phyloP scores from a whole-genome alignment of 1,139 yeast species.

The Nematodospora anomalae region DNA sequence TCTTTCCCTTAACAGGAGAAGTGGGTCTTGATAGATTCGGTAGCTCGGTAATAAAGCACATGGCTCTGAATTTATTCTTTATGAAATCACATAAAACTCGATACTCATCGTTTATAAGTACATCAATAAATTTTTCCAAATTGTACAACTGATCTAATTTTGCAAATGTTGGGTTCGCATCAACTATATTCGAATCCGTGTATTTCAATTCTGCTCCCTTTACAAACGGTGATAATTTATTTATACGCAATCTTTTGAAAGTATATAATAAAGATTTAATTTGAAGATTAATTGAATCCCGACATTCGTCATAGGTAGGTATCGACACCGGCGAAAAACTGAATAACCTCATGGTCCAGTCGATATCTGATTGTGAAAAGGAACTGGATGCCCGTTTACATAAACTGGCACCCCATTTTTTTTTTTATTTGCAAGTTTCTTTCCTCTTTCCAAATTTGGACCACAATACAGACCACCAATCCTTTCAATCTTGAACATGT shows the following conservation, averaged over 20 bases:
- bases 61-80: constrained; percentile 63
- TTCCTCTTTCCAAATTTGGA: neutral
- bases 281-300: constrained; percentile 60
- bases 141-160: constrained; percentile 58
- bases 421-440: too few relatives aligned
- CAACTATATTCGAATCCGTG: constrained; percentile 3
- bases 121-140: constrained; percentile 36
- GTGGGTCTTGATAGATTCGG: constrained; percentile 33
- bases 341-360: constrained; percentile 8
- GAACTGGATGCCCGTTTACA: too few relatives aligned
- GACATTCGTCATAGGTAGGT: constrained; percentile 18
- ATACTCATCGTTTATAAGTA: constrained; percentile 52
- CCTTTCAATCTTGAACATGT: constrained; percentile 37
- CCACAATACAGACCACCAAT: neutral
- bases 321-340: constrained; percentile 5
- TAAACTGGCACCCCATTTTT: too few relatives aligned
- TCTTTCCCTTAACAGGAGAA: constrained; percentile 19
- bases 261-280: constrained; percentile 56
- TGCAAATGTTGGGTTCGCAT: constrained; percentile 11
- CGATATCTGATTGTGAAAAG: too few relatives aligned
- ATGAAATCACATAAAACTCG: constrained; percentile 63
- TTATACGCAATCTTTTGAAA: constrained; percentile 53
- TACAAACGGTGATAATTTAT: constrained; percentile 42
- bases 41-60: constrained; percentile 50
- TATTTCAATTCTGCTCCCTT: constrained; percentile 22